Percentiles rank a stretch among this genome's conserved stretches.
phyloP scores from a whole-genome alignment of 495 filamentous ascomycete species.

The Parachaetomium inaequale region DNA sequence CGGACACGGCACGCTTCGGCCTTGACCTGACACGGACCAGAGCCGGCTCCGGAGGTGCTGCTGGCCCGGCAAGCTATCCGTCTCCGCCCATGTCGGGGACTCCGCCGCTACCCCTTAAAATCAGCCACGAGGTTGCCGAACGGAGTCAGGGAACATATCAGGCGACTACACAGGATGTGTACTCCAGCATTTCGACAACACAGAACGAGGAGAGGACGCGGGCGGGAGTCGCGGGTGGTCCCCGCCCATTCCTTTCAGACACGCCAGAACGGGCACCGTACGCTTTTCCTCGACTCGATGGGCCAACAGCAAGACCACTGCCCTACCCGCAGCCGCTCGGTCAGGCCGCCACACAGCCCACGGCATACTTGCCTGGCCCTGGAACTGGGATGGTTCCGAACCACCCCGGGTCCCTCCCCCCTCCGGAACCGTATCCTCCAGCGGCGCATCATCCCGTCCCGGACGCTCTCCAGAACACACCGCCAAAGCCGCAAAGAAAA shows the following conservation, averaged over 20 bases:
- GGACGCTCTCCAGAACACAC: conserved; percentile 39
- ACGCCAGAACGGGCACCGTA: conserved; percentile 41
- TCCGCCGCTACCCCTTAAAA: conserved; percentile 64
- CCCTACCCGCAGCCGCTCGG: conserved; percentile 37
- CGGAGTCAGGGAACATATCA: conserved; percentile 51
- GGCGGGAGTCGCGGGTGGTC: conserved; percentile 30
- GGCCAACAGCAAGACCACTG: conserved; percentile 32
- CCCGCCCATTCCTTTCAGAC: conserved; percentile 38
- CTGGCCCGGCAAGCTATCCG: conserved; percentile 63
- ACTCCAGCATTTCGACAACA: conserved; percentile 40
- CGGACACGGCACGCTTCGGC: conserved; percentile 63
- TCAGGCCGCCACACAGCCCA: conserved; percentile 22
- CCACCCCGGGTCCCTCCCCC: conserved; percentile 28
- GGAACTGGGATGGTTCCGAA: conserved; percentile 16
- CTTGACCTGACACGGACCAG: conserved; percentile 66
- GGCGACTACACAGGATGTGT: conserved; percentile 47
- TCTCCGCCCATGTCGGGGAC: conserved; percentile 85
- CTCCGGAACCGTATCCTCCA: conserved; percentile 35
- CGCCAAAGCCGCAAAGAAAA: conserved; percentile 70
- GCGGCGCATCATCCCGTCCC: conserved; percentile 31
- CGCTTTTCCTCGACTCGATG: conserved; percentile 38
- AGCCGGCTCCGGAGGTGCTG: conserved; percentile 64
- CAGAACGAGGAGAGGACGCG: conserved; percentile 41
- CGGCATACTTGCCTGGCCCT: conserved; percentile 36
- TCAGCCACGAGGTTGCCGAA: conserved; percentile 57